Percentiles rank a stretch among this genome's conserved stretches.
These are phyloP conservation scores for Oryza meyeriana DNA, from an alignment of 176 grass and related monocot genomes.

Conservation along the genomic window DNA sequence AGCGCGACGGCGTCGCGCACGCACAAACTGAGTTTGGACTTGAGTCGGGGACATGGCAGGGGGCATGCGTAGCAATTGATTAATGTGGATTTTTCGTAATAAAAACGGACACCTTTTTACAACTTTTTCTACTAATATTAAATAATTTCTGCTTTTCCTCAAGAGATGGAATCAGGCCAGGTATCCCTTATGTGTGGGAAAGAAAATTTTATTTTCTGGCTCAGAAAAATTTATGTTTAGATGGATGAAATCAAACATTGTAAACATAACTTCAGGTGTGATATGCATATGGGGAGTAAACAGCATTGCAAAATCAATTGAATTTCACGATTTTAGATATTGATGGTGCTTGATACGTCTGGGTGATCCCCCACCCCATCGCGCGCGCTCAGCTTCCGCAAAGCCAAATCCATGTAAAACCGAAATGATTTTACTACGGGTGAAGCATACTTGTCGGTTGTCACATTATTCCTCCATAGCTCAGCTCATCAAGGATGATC, in stretches of 20 bases:
- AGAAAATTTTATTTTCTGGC: neutral
- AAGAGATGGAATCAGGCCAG: neutral
- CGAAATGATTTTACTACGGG: neutral
- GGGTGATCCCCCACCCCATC: too few relatives aligned
- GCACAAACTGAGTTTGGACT: neutral
- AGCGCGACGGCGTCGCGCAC: neutral
- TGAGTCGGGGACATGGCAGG: neutral
- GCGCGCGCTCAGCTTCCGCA: too few relatives aligned
- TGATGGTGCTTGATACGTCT: neutral
- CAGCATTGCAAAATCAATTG: neutral
- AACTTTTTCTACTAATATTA: neutral
- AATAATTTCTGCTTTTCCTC: neutral
- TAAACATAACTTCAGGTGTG: neutral
- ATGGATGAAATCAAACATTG: neutral
- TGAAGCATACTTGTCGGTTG: neutral
- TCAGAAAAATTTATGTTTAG: neutral
- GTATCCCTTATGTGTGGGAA: neutral
- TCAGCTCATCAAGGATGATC: neutral
- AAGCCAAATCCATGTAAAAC: too few relatives aligned
- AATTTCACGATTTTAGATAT: neutral
- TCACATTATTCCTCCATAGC: neutral
- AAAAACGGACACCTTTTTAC: neutral
- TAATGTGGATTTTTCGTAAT: neutral
- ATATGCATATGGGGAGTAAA: fast-evolving
- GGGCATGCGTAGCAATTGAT: neutral